A percentile compares a stretch with the other conserved stretches of the same genome.
Conservation (phyloP, 2,329 filamentous ascomycete species). For the Ophiosphaerella korrae region DNA sequence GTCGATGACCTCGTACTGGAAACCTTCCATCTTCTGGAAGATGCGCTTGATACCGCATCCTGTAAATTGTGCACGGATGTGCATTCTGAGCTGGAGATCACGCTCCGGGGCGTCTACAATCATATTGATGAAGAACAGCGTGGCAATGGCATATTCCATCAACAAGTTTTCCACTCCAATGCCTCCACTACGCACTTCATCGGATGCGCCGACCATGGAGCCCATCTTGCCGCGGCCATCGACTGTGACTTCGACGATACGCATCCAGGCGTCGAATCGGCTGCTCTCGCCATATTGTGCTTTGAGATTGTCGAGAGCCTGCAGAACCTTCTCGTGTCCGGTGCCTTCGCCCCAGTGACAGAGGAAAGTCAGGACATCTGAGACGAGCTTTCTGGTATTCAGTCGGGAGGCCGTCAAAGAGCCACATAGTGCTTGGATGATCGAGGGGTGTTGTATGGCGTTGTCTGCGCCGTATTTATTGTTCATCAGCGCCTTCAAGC, state of each 20-base stretch:
- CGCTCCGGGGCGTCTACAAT: conserved; percentile 87
- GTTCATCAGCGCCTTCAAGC: conserved; percentile 96
- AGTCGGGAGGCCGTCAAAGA: conserved; percentile 87
- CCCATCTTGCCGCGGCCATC: conserved; percentile 99
- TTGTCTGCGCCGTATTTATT: conserved; percentile 99
- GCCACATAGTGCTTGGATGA: conserved; percentile 83
- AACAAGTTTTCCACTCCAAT: conserved; percentile 98
- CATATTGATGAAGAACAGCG: conserved; percentile 95
- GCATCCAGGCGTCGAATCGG: conserved; percentile 98
- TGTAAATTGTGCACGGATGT: conserved; percentile 94
- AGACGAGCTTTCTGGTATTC: conserved; percentile 91
- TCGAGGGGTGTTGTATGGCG: conserved; percentile 85
- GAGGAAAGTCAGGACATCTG: conserved; percentile 93
- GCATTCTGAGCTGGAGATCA: conserved; percentile 88
- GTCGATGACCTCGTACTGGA: conserved; percentile 97
- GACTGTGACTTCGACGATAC: conserved; percentile 93
- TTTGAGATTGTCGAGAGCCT: conserved; percentile 92
- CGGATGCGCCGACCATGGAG: conserved; percentile 92
- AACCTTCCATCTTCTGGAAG: conserved; percentile 94
- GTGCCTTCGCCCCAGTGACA: conserved; percentile 91
- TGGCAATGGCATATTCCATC: conserved; percentile 98
- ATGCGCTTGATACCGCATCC: conserved; percentile 95
- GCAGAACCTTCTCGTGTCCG: conserved; percentile 90
- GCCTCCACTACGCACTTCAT: conserved; percentile 92
- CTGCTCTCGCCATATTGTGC: conserved; percentile 87